phyloP scores from a whole-genome alignment of 2,329 filamentous ascomycete genomes.

The Neonectria punicea region DNA sequence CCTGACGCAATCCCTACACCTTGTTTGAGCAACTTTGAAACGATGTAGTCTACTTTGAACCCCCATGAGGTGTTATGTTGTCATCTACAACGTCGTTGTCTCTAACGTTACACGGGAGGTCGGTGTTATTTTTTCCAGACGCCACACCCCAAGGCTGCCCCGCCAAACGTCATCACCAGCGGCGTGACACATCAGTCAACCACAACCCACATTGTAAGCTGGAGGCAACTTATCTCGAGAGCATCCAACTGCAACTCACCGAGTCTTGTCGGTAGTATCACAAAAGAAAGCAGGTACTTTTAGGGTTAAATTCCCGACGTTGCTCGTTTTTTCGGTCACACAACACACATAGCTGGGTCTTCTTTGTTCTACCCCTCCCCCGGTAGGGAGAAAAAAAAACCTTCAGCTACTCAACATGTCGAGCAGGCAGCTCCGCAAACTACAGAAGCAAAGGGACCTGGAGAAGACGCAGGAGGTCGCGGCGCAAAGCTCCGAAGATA shows the following conservation, averaged over 20 bases:
- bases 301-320: not conserved
- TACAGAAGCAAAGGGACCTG: conserved; percentile 62
- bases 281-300: not conserved
- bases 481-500: conserved; percentile 39
- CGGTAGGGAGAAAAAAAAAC: conserved; percentile 14
- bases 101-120: not conserved
- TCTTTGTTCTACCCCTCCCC: conserved; percentile 24
- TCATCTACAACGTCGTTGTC: too few species aligned
- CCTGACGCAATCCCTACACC: not conserved
- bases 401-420: conserved; percentile 54
- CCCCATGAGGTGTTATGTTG: too few species aligned
- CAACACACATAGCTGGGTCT: not conserved
- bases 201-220: not conserved
- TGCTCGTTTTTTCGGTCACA: not conserved
- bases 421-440: conserved; percentile 62
- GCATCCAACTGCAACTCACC: not conserved
- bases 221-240: not conserved
- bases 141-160: conserved; percentile 25
- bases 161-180: conserved; percentile 39
- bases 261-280: not conserved
- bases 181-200: conserved; percentile 36
- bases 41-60: too few species aligned
- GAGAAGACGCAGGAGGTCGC: conserved; percentile 40
- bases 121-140: conserved; percentile 18
- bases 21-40: not conserved